Conservation (phyloP, 2,329 filamentous ascomycete species). For the Coniochaeta sp. region DNA sequence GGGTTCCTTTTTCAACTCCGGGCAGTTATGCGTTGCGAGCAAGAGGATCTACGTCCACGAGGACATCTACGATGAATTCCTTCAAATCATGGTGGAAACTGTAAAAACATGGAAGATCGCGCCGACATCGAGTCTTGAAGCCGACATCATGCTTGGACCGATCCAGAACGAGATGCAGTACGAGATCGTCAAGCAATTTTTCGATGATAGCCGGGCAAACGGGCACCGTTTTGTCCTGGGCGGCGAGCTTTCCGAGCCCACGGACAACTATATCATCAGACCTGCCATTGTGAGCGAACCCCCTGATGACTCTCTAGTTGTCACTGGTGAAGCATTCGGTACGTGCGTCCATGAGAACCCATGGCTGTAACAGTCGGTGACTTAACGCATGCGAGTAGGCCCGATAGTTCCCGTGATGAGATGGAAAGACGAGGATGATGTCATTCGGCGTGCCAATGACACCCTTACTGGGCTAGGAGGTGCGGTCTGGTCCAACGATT, state of each 20-base stretch:
- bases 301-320: constrained; percentile 44
- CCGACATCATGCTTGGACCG: constrained; percentile 42
- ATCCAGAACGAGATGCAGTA: constrained; percentile 60
- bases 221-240: constrained; percentile 44
- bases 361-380: no score
- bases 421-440: constrained; percentile 54
- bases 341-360: no score
- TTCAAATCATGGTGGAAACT: constrained; percentile 30
- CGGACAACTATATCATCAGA: constrained; percentile 47
- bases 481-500: constrained; percentile 49
- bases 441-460: constrained; percentile 47
- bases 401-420: constrained; percentile 57
- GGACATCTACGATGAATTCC: constrained; percentile 48
- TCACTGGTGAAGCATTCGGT: constrained; percentile 50
- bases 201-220: constrained; percentile 46
- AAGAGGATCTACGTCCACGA: constrained; percentile 57
- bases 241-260: constrained; percentile 28
- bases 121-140: neutral
- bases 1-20: constrained; percentile 43
- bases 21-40: constrained; percentile 47
- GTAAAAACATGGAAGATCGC: constrained; percentile 27
- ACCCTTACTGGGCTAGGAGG: constrained; percentile 45
- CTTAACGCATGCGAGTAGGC: constrained; percentile 18
- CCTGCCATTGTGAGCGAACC: constrained; percentile 53
- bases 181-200: constrained; percentile 47